A percentile compares a stretch with the other conserved stretches of the same genome.
Evolutionary conservation across 1,139 yeast species (phyloP).

Genomic region (Nakaseomyces nivariensis): DNA sequence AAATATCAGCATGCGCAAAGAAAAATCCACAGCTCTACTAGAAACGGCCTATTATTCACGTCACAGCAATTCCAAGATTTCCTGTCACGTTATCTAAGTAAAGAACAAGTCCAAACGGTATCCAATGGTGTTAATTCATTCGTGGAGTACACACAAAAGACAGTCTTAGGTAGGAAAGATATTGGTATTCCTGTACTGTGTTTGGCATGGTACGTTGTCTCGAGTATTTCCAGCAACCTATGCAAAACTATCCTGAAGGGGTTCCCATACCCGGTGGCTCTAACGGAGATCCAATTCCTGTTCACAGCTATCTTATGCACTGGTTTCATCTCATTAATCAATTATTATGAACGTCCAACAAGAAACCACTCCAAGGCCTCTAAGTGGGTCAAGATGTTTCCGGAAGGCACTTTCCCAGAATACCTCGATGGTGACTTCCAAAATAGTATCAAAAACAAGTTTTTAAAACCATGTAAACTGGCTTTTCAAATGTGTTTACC

Average conservation of each 20-base stretch:
- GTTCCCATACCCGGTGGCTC: conserved; percentile 70
- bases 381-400: conserved; percentile 33
- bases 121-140: background rate
- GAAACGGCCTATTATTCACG: conserved; percentile 1
- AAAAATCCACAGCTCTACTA: background rate
- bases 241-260: conserved; percentile 63
- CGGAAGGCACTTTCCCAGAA: conserved; percentile 49
- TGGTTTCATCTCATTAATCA: conserved; percentile 16
- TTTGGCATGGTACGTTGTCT: conserved; percentile 66
- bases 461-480: conserved; percentile 20
- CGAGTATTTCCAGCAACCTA: conserved; percentile 72
- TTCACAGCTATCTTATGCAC: conserved; percentile 52
- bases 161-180: background rate
- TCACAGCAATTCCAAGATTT: background rate
- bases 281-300: conserved; percentile 76
- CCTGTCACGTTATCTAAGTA: background rate
- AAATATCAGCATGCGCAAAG: background rate
- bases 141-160: background rate
- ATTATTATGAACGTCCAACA: conserved; percentile 19
- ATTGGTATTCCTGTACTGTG: conserved; percentile 35
- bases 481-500: conserved; percentile 67
- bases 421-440: conserved; percentile 25
- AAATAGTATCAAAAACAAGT: conserved; percentile 24
- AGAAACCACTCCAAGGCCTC: conserved; percentile 8
- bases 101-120: background rate